Evolutionary conservation across 2,329 filamentous ascomycete genomes (phyloP).

Genomic region (Claviceps paspali): DNA sequence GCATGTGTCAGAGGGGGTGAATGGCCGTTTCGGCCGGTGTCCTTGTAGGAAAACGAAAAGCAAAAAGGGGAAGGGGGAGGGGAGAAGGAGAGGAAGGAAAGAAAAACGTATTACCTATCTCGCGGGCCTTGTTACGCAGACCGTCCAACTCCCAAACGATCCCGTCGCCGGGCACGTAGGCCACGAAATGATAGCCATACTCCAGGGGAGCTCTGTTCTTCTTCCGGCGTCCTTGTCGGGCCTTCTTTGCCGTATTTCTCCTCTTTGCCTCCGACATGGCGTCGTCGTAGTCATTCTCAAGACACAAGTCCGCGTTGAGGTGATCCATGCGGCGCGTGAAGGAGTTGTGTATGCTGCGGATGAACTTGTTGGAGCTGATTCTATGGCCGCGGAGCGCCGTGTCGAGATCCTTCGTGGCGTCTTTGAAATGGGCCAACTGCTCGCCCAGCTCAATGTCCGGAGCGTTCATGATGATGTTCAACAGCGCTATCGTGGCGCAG

Average conservation of each 20-base stretch:
- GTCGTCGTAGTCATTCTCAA: slow-evolving; percentile 39
- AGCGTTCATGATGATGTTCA: slow-evolving; percentile 88
- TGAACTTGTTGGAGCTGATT: slow-evolving; percentile 58
- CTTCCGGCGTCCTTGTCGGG: slow-evolving; percentile 14
- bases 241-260: slow-evolving; percentile 19
- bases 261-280: slow-evolving; percentile 20
- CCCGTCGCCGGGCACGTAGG: slow-evolving; percentile 63
- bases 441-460: slow-evolving; percentile 50
- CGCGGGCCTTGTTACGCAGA: slow-evolving; percentile 51
- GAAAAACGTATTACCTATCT: slow-evolving; percentile 20
- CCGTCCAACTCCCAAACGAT: slow-evolving; percentile 84
- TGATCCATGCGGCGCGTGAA: slow-evolving; percentile 70
- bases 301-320: slow-evolving; percentile 51
- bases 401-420: slow-evolving; percentile 50
- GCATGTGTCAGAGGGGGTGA: background rate
- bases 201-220: slow-evolving; percentile 33
- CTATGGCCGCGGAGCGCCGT: slow-evolving; percentile 62
- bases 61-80: too few species aligned
- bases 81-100: too few species aligned
- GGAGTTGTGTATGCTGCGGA: slow-evolving; percentile 75
- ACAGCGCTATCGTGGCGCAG: slow-evolving; percentile 80
- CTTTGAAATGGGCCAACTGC: slow-evolving; percentile 57
- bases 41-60: background rate
- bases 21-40: background rate
- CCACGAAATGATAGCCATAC: slow-evolving; percentile 75